These are phyloP conservation scores for Posidonia australis DNA, from an alignment of 106 monocot species.

Conservation along the genomic window DNA sequence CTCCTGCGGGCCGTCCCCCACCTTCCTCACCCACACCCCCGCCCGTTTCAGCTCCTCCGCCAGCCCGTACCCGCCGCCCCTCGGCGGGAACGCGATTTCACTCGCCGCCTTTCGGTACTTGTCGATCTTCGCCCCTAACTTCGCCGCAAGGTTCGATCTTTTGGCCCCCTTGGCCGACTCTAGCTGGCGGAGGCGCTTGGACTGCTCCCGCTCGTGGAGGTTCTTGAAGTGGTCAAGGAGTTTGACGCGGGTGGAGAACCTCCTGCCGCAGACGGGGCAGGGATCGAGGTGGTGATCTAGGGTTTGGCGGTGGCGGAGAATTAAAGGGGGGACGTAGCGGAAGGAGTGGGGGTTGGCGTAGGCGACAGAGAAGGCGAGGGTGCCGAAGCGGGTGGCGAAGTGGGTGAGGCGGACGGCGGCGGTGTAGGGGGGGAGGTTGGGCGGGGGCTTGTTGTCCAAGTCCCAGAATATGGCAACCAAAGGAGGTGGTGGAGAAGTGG, in stretches of 20 bases:
- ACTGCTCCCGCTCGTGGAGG: slow-evolving; percentile 12
- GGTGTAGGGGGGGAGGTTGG: not conserved
- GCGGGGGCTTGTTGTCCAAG: slow-evolving; percentile 7
- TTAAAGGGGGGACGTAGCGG: not conserved
- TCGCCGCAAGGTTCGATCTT: not conserved
- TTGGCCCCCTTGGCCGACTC: slow-evolving; percentile 3
- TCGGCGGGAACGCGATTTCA: slow-evolving; percentile 4
- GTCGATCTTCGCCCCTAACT: slow-evolving; percentile 3
- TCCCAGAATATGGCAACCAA: slow-evolving; percentile 8
- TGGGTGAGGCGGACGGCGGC: slow-evolving; percentile 5
- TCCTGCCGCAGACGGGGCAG: slow-evolving; percentile 8
- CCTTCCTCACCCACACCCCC: slow-evolving; percentile 29
- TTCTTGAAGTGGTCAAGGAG: slow-evolving; percentile 9
- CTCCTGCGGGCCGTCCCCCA: slow-evolving; percentile 14
- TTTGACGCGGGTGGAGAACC: not conserved
- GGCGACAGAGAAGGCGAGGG: not conserved
- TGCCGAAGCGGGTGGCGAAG: slow-evolving; percentile 7
- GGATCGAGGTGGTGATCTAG: not conserved
- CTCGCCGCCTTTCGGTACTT: slow-evolving; percentile 5
- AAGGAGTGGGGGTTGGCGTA: not conserved
- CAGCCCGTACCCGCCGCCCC: slow-evolving; percentile 11
- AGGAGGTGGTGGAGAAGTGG: not conserved
- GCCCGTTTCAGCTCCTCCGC: slow-evolving; percentile 43
- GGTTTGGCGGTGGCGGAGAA: not conserved
- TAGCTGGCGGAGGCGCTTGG: slow-evolving; percentile 8